Percentiles rank a stretch among this genome's conserved stretches.
Evolutionary conservation across 179 eudicot species (phyloP).

Genomic region (Gypsophila paniculata): DNA sequence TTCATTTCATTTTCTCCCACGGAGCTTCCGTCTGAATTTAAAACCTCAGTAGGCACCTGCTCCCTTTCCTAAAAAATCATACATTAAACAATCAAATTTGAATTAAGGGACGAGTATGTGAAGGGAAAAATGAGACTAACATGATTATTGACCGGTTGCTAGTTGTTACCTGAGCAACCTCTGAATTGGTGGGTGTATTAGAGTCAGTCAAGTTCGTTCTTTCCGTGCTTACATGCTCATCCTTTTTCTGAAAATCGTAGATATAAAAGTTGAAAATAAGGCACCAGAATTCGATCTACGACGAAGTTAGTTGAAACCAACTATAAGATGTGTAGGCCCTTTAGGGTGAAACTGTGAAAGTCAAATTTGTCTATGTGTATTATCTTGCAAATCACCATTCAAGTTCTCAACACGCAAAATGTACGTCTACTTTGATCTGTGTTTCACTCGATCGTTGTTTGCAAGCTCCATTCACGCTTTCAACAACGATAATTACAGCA

Average conservation of each 20-base stretch:
- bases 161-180: slow-evolving; percentile 33
- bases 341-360: no score
- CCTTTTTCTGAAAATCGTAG: slow-evolving; percentile 29
- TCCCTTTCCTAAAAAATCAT: slow-evolving; percentile 41
- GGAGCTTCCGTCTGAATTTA: slow-evolving; percentile 31
- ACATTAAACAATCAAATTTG: slow-evolving; percentile 12
- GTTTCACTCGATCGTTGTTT: neutral
- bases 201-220: slow-evolving; percentile 28
- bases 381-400: neutral
- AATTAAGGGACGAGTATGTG: neutral
- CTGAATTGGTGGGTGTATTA: slow-evolving; percentile 17
- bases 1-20: slow-evolving; percentile 31
- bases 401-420: no score
- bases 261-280: neutral
- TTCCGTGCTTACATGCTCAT: slow-evolving; percentile 35
- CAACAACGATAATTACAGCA: no score
- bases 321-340: neutral
- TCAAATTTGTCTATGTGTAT: neutral
- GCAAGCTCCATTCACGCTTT: neutral
- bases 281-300: neutral
- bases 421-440: no score
- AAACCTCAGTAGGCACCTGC: slow-evolving; percentile 30
- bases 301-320: neutral
- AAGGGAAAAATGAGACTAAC: neutral
- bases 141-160: slow-evolving; percentile 1